Base-by-base conservation (phyloP, 768 basidiomycete genomes). In the Termitomyces heimii region DNA sequence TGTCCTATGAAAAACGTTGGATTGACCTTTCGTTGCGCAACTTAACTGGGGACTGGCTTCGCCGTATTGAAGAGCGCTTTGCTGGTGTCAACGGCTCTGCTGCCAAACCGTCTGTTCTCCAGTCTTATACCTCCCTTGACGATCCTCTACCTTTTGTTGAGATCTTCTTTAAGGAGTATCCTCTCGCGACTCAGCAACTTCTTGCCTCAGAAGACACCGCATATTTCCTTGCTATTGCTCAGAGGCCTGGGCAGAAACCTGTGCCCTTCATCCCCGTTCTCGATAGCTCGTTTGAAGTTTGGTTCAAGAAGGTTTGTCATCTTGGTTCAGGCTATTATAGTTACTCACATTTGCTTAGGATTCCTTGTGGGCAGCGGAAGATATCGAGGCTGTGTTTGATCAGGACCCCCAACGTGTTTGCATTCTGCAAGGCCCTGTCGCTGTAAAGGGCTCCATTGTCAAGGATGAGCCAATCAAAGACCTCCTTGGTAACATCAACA, bases 321-420 rank as follows among this genome's bases (percentile, higher is more conserved):
- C 53, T 26, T 9, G 56, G 35, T 12, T 26, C 24, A 40, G 47
- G 37, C 18, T 48, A 53, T 56, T 62, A 37, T 22, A 13, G 6
- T 20, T 22, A 20, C 29, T 47, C 20, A 43, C 8, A 13, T 48
- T 39, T 3, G 24, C 24, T 26, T 63, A 93, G 91, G 96, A 98
- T 70, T 98, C 96, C 7, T 83, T 98, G 12, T 98, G 96, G 95
- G 90, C 91, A 40, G 91, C 94, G 2, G 96, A 98, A 72, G 97
- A 99, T 70, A 94, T 98, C 62, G 97, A 98, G 60, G 96, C 95
- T 14, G 94, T 99, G 42, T 97, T 98, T 67, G 97, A 98, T 73
- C 94, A 96, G 74, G 97, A 98, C 71, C 96, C 96, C 26, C 92
- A 99, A 71, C 89, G 97, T 60, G 95, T 98, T 28, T 96, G 94